Base-by-base conservation (phyloP, 2,329 filamentous ascomycete species). In the Exserohilum turcica region DNA sequence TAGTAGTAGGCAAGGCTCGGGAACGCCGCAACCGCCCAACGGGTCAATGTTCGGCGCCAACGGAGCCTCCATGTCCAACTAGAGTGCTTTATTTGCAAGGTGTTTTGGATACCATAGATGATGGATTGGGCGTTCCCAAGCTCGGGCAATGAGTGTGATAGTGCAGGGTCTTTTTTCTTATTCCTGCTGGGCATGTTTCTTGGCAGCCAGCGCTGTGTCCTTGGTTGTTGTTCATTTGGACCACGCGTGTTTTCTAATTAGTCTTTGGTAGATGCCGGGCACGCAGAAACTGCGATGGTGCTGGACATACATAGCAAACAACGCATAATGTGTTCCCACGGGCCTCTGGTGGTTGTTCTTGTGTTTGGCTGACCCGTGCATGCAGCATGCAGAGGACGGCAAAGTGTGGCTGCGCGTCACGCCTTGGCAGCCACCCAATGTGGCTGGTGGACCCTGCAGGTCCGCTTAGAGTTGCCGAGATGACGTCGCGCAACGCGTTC, bases 21-120 rank as follows among this genome's bases (percentile, higher is more conserved):
- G 71, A 3, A 75, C 73, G 15, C 73, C 73, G 5, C 73, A 75
- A 52, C 73, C 72, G 8, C 64, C 68, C 1, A 71, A 66, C 24
- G 61, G 65, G 3, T 65, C 65, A 16, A 66, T 32, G 28, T 53
- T 48, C 36, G 47, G 47, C 27, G 31, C 45, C 18, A 54, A 54
- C 8, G 52, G 52, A 19, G 39, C 53, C 12, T 67, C 65, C 3
- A 67, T 67, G 65, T 59, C 60, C 18, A 68, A 60, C 16, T 65
- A 52, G 48, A 12, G 33, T 47, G 45, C 18, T 28, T 37, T 40
- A 21, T 49, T 54, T 36, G 32, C 53, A 52, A 35, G 32, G 35
- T 54, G 53, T 36, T 60, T 56, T 55, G 54, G 54, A 53, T 62
- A 52, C 46, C 48, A 56, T 51, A 44, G 42, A 55, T 61, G n/a